Evolutionary conservation across 2,329 filamentous ascomycete species (phyloP).

Genomic region (Corynespora cassiicola): DNA sequence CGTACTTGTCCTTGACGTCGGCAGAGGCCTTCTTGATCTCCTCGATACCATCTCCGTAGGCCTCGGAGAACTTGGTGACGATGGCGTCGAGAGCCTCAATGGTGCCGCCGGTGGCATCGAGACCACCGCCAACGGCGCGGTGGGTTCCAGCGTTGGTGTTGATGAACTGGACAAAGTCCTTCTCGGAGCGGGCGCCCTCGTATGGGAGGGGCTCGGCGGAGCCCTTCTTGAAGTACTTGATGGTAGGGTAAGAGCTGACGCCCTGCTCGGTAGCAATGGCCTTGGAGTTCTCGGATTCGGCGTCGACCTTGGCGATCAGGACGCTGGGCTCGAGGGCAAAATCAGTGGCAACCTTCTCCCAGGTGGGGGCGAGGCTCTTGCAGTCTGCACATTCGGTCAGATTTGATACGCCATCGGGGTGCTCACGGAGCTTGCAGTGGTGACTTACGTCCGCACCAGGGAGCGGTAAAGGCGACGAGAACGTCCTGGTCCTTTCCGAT

Average conservation of each 20-base stretch:
- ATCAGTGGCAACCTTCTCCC: conserved; percentile 85
- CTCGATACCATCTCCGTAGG: conserved; percentile 66
- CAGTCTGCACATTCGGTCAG: conserved; percentile 75
- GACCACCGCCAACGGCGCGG: conserved; percentile 79
- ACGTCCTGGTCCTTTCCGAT: conserved; percentile 89
- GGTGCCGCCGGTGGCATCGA: conserved; percentile 81
- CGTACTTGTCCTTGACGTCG: conserved; percentile 78
- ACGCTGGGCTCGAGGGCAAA: conserved; percentile 81
- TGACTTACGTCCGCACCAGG: conserved; percentile 95
- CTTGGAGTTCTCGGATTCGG: conserved; percentile 86
- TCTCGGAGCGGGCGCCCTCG: conserved; percentile 76
- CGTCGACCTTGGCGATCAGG: conserved; percentile 93
- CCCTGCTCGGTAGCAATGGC: conserved; percentile 76
- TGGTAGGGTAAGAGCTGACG: conserved; percentile 89
- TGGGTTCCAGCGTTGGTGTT: conserved; percentile 90
- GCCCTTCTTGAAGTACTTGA: conserved; percentile 95
- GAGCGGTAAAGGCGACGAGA: conserved; percentile 94
- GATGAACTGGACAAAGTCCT: conserved; percentile 78
- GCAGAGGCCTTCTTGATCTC: conserved; percentile 77
- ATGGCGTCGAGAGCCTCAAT: conserved; percentile 79
- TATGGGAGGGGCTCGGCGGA: conserved; percentile 76
- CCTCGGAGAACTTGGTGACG: conserved; percentile 72
- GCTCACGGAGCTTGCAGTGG: background rate
- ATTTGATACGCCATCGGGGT: too few species aligned
- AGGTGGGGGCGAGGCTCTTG: conserved; percentile 89